phyloP scores from a whole-genome alignment of 257 asterid genomes.

The Nemophila menziesii region DNA sequence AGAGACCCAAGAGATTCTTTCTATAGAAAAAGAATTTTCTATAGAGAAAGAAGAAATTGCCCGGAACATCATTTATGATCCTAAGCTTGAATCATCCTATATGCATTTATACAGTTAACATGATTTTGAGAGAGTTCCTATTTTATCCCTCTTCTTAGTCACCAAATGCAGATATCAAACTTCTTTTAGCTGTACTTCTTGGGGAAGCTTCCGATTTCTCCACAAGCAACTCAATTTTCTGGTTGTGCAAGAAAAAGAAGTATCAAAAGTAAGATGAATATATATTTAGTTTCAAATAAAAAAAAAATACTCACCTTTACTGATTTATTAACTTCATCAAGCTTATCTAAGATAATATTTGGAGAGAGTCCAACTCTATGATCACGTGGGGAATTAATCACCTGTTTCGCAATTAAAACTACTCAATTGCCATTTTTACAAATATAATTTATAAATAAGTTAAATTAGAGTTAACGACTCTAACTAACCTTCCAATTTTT shows the following conservation, averaged over 20 bases:
- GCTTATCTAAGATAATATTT: slow-evolving; percentile 47
- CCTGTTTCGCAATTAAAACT: slow-evolving; percentile 25
- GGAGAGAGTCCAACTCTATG: slow-evolving; percentile 32
- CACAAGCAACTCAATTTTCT: slow-evolving; percentile 57
- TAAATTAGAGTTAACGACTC: background rate
- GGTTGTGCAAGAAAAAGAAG: slow-evolving; percentile 12
- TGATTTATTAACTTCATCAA: slow-evolving; percentile 56
- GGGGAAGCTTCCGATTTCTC: slow-evolving; percentile 35
- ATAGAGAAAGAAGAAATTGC: too few relatives aligned
- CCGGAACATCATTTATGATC: too few relatives aligned
- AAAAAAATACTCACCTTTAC: slow-evolving; percentile 34
- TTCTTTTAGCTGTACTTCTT: slow-evolving; percentile 14
- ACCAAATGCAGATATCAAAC: slow-evolving; percentile 6
- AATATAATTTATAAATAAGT: background rate
- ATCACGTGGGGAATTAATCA: slow-evolving; percentile 28
- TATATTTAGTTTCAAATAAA: background rate
- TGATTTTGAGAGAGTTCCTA: too few relatives aligned
- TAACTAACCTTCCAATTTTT: slow-evolving; percentile 50
- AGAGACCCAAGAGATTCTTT: too few relatives aligned
- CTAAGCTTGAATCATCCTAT: too few relatives aligned
- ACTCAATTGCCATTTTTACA: background rate
- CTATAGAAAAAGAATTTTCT: too few relatives aligned
- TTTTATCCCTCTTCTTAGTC: background rate
- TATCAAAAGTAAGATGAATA: background rate
- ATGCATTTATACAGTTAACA: too few relatives aligned